Evolutionary conservation across 148 eudicot species (phyloP).

Genomic region (Euryodendron excelsum): DNA sequence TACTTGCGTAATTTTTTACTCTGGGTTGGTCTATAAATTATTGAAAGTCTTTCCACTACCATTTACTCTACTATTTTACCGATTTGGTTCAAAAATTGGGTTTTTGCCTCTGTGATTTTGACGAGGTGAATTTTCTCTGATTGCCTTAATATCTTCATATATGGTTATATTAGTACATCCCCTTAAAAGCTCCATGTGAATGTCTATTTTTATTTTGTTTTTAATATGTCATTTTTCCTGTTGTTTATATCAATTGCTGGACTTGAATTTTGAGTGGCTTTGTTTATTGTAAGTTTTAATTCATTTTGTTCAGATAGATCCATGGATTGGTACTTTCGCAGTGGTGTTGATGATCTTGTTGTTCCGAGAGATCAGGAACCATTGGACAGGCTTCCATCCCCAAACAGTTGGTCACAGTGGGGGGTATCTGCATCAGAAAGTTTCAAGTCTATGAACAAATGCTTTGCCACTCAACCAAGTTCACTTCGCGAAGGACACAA

Average conservation of each 20-base stretch:
- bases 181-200: background rate
- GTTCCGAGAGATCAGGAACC: slow-evolving; percentile 52
- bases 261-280: background rate
- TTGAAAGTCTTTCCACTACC: background rate
- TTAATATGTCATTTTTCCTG: background rate
- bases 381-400: slow-evolving; percentile 53
- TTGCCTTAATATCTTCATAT: background rate
- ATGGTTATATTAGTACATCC: background rate
- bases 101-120: background rate
- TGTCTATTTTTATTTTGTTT: background rate
- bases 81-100: background rate
- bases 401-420: slow-evolving; percentile 60
- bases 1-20: background rate
- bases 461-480: slow-evolving; percentile 16
- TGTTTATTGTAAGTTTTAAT: background rate
- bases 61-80: background rate
- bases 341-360: slow-evolving; percentile 48
- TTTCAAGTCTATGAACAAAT: slow-evolving; percentile 34
- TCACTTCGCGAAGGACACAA: slow-evolving; percentile 21
- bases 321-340: slow-evolving; percentile 67
- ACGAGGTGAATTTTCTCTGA: background rate
- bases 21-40: background rate
- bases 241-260: background rate
- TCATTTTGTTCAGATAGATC: slow-evolving; percentile 20
- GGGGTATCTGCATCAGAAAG: slow-evolving; percentile 34